A percentile compares a stretch with the other conserved stretches of the same genome.
These are phyloP conservation scores for Wallacemonas sp. DNA, from an alignment of 208 protist genomes.

Conservation along the genomic window DNA sequence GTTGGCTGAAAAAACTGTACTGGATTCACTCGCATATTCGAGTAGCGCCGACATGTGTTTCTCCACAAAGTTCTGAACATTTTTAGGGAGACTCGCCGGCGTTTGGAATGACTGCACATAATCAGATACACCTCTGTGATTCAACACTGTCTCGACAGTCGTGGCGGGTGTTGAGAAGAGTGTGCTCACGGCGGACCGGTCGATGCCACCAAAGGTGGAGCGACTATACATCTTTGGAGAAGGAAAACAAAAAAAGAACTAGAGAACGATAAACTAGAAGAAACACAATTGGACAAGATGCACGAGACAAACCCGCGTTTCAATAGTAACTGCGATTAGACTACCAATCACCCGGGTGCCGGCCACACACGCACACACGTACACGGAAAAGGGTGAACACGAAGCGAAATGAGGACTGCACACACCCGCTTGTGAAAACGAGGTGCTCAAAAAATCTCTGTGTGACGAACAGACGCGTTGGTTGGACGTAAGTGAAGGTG, in stretches of 20 bases:
- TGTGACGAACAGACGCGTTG: too few species aligned
- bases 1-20: background rate
- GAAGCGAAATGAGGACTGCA: too few species aligned
- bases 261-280: too few species aligned
- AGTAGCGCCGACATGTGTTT: conserved; percentile 28
- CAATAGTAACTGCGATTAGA: too few species aligned
- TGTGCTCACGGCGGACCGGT: conserved; percentile 13
- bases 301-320: too few species aligned
- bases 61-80: conserved; percentile 35
- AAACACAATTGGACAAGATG: too few species aligned
- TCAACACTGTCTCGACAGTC: conserved; percentile 25
- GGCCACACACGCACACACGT: too few species aligned
- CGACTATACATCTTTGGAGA: conserved; percentile 2
- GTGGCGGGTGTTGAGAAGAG: conserved; percentile 19
- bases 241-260: conserved; percentile 21
- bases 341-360: too few species aligned
- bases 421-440: too few species aligned
- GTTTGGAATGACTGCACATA: conserved; percentile 26
- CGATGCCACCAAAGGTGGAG: background rate
- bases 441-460: too few species aligned
- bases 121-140: conserved; percentile 19
- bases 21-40: conserved; percentile 5
- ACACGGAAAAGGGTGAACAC: too few species aligned
- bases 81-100: background rate
- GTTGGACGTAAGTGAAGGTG: too few species aligned